These are phyloP conservation scores for Tolypocladium amazonense DNA, from an alignment of 2,329 filamentous ascomycete species.

Conservation along the genomic window DNA sequence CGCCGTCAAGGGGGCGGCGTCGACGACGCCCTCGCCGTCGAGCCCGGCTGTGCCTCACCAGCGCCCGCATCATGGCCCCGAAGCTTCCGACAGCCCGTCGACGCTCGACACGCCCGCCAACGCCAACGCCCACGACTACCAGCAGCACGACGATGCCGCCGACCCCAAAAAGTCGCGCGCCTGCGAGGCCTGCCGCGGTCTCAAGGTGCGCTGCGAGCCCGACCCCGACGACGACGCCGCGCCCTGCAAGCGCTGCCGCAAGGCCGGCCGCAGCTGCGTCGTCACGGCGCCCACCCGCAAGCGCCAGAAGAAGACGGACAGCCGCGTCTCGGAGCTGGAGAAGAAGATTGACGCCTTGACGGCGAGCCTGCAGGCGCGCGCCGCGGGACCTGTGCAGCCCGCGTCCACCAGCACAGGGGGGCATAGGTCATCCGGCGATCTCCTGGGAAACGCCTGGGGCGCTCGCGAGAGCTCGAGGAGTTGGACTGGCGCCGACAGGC, in stretches of 20 bases:
- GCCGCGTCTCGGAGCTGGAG: conserved; percentile 78
- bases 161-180: conserved; percentile 49
- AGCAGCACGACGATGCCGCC: conserved; percentile 7
- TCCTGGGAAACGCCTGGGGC: not conserved
- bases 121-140: not conserved
- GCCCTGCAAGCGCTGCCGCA: conserved; percentile 65
- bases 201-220: conserved; percentile 80
- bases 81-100: not conserved
- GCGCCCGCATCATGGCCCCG: not conserved
- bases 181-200: conserved; percentile 63
- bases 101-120: not conserved
- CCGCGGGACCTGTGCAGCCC: conserved; percentile 2
- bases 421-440: not conserved
- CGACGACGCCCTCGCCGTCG: not conserved
- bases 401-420: not conserved
- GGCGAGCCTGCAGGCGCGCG: conserved; percentile 57
- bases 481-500: not conserved
- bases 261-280: conserved; percentile 67
- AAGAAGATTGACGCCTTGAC: conserved; percentile 87
- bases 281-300: conserved; percentile 68
- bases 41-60: not conserved
- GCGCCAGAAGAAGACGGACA: conserved; percentile 86
- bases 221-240: conserved; percentile 51
- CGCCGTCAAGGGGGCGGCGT: not conserved
- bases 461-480: not conserved